Conservation (phyloP, 2,329 filamentous ascomycete species). For the Venturia oleaginea region DNA sequence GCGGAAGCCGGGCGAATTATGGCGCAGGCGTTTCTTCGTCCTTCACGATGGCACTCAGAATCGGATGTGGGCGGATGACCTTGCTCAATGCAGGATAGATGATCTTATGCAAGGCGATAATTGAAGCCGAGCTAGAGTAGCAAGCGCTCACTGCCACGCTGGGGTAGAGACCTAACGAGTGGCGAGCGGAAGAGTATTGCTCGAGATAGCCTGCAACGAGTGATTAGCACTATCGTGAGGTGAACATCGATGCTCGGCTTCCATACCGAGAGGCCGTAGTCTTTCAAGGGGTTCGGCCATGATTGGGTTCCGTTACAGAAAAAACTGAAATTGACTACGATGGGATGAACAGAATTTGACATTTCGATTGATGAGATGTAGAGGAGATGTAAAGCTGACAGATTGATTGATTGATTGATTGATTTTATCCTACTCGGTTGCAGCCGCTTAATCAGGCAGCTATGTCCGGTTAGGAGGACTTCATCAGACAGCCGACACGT, state of each 20-base stretch:
- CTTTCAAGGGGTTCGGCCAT: not conserved
- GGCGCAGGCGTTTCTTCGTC: slow-evolving; percentile 32
- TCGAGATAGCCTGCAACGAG: slow-evolving; percentile 31
- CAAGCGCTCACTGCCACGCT: slow-evolving; percentile 35
- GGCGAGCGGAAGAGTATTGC: slow-evolving; percentile 35
- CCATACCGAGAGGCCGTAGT: not conserved
- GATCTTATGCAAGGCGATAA: slow-evolving; percentile 19
- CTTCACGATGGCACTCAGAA: slow-evolving; percentile 35
- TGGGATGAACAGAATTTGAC: not conserved
- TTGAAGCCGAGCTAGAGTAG: slow-evolving; percentile 24
- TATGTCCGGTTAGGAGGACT: too few species aligned
- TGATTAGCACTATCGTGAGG: not conserved
- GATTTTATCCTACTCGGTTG: too few species aligned
- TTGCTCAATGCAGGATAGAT: slow-evolving; percentile 28
- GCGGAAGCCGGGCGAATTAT: slow-evolving; percentile 36
- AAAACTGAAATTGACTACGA: not conserved
- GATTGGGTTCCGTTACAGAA: not conserved
- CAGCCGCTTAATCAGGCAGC: too few species aligned
- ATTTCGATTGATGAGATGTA: not conserved
- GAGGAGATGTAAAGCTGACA: not conserved
- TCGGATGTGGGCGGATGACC: slow-evolving; percentile 33
- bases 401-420: too few species aligned
- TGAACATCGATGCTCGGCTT: not conserved
- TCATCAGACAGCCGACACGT: too few species aligned
- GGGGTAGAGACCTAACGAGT: slow-evolving; percentile 35